Evolutionary conservation across 345 rosid species (phyloP).

Genomic region (Rhizophora mangle): DNA sequence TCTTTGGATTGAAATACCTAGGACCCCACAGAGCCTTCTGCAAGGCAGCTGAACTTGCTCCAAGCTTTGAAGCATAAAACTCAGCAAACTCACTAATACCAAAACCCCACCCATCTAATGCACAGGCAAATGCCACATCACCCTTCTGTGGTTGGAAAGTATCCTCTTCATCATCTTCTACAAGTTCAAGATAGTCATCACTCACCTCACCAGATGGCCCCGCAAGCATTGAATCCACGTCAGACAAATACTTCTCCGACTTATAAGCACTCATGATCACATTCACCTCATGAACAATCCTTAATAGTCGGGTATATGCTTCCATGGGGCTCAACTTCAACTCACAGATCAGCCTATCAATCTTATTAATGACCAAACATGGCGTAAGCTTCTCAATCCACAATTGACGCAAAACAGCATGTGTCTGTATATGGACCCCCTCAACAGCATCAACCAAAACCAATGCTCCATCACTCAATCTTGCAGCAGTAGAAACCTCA

Average conservation of each 20-base stretch:
- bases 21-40: constrained; percentile 93
- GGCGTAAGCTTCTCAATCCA: constrained; percentile 95
- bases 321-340: constrained; percentile 81
- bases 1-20: constrained; percentile 59
- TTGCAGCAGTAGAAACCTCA: constrained; percentile 89
- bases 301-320: constrained; percentile 66
- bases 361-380: constrained; percentile 89
- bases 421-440: constrained; percentile 91
- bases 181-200: constrained; percentile 56
- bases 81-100: constrained; percentile 67
- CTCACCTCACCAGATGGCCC: constrained; percentile 44
- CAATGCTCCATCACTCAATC: constrained; percentile 87
- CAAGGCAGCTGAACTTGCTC: constrained; percentile 58
- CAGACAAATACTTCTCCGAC: constrained; percentile 87
- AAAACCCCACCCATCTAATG: constrained; percentile 96
- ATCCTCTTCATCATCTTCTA: constrained; percentile 93
- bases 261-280: constrained; percentile 78
- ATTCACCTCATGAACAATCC: constrained; percentile 94
- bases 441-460: constrained; percentile 96
- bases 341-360: constrained; percentile 86
- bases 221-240: constrained; percentile 80
- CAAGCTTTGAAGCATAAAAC: constrained; percentile 76
- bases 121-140: constrained; percentile 84
- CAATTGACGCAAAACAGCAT: constrained; percentile 81
- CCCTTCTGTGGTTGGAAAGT: constrained; percentile 93